Base-by-base conservation (phyloP, 148 eudicot genomes). In the Persicaria tinctoria region DNA sequence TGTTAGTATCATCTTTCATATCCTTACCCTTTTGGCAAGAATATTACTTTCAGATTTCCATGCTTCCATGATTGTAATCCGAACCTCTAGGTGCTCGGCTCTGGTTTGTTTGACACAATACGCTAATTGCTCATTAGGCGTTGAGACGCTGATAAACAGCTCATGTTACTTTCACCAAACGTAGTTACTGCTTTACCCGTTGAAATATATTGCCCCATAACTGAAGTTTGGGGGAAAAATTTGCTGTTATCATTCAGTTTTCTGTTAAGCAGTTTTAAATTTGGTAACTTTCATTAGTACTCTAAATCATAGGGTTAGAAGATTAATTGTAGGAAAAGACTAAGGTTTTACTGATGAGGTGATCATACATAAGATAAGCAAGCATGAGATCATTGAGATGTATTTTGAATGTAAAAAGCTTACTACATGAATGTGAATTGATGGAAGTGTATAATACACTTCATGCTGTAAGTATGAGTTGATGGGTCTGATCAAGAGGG, bases 381-480 rank as follows among this genome's bases (percentile, higher is more conserved):
- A 32, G 68, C 46, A 63, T 4, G 68, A 27, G 12, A 20, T 9
- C 41, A 32, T 32, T 32, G 41, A 32, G 41, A 57, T 63, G 5
- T 63, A 63, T 63, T 63, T 50, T 50, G 2, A 63, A 63, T 66
- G 48, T 66, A 5, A 66, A 44, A 44, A 66, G 14, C 14, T 2
- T 66, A 32, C 41, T 32, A 32, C 46, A 38, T 10, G 17, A 41
- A 66, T 41, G 41, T 32, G 41, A 32, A 32, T 32, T 32, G 8
- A 66, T 44, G 70, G 5, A 8, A 47, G 6, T 20, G 68, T 60
- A 17, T 66, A 38, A 66, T 5, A 9, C 70, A 66, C 46, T 66
- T 38, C 70, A 66, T 66, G 70, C 4, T 44, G 70, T 66, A 66
- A 66, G 70, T 66, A 44, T 66, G 70, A 41, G 70, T 41, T 66